Conservation (phyloP, 2,329 filamentous ascomycete genomes). For the Zymoseptoria passerinii region DNA sequence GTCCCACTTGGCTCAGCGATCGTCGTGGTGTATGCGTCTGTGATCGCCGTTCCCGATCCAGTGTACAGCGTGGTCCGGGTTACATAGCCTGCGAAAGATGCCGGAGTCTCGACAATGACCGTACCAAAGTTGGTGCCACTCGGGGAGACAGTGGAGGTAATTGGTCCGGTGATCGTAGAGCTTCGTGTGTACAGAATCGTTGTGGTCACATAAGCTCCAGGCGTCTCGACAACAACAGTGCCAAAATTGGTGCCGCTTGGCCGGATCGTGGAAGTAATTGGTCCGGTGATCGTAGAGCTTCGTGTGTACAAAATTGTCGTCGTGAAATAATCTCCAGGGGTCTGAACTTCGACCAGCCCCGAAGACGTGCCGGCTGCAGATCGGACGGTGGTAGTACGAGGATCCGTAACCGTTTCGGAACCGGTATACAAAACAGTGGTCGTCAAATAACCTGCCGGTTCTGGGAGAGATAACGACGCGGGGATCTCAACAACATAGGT, state of each 20-base stretch:
- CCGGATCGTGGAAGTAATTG: slow-evolving; percentile 3
- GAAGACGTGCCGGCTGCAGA: slow-evolving; percentile 2
- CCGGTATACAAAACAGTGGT: slow-evolving; percentile 3
- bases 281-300: slow-evolving; percentile 2
- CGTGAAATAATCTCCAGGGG: slow-evolving; percentile 4
- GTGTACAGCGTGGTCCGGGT: slow-evolving; percentile 5
- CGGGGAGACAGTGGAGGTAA: neutral
- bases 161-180: neutral
- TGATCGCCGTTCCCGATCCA: neutral
- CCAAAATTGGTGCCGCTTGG: slow-evolving; percentile 4
- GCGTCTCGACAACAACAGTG: slow-evolving; percentile 5
- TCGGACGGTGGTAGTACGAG: slow-evolving; percentile 1
- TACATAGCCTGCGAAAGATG: neutral
- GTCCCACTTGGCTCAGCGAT: slow-evolving; percentile 3
- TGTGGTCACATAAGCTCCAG: neutral
- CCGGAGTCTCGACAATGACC: neutral
- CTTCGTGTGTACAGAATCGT: slow-evolving; percentile 1
- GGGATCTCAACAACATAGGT: slow-evolving; percentile 7
- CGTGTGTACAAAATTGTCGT: slow-evolving; percentile 1
- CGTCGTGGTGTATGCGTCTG: slow-evolving; percentile 1
- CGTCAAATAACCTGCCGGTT: slow-evolving; percentile 1
- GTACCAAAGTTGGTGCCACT: neutral
- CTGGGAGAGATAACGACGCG: neutral
- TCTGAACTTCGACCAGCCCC: neutral
- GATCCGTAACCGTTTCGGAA: neutral